Evolutionary conservation across 1,284 basidiomycete species (phyloP), one percentile per base, ranked within the genome.

Genomic region (Ceratobasidium sp.): DNA sequence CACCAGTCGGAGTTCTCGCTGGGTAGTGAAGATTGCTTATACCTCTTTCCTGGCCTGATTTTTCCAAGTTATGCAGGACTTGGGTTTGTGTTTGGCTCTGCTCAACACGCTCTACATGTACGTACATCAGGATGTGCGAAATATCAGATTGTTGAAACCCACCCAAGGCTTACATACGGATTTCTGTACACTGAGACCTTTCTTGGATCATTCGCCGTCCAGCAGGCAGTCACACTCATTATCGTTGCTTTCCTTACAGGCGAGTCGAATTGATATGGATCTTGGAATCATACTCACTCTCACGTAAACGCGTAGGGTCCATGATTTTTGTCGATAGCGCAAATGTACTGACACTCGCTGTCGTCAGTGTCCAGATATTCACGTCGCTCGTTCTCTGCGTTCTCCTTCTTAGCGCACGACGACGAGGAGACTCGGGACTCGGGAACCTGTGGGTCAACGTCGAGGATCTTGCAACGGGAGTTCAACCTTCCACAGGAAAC

Each of bases 191-290:
- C 58, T 6, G 15, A 20, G 7, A 32, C 58, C 12, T 49, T 62
- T 6, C 20, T 62, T 25, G 58, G 58, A 17, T 12, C 58, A 20
- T 22, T 62, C 20, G n/a, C 50, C 10, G 29, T 50, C 55, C 64
- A 68, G 47, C 32, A 68, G 47, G 22, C 31, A 55, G 35, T 47
- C 5, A 1, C 15, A 12, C 40, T 17, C 34, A 25, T 38, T 6
- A 17, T 45, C 4, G 22, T 45, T 17, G 22, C 42, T n/a, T 45
- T 45, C 6, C 22, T 45, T 45, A 45, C 42, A 7, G 42, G 42
- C 22, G 17, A 20, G n/a, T n/a, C n/a, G 15, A 17, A 4, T 4
- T 45, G 15, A 17, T n/a, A 45, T 20, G n/a, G n/a, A n/a, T 45
- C 22, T 15, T n/a, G n/a, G n/a, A n/a, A n/a, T n/a, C n/a, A n/a